These are phyloP conservation scores for Inonotus obliquus DNA, from an alignment of 1,284 basidiomycete genomes.

Conservation along the genomic window DNA sequence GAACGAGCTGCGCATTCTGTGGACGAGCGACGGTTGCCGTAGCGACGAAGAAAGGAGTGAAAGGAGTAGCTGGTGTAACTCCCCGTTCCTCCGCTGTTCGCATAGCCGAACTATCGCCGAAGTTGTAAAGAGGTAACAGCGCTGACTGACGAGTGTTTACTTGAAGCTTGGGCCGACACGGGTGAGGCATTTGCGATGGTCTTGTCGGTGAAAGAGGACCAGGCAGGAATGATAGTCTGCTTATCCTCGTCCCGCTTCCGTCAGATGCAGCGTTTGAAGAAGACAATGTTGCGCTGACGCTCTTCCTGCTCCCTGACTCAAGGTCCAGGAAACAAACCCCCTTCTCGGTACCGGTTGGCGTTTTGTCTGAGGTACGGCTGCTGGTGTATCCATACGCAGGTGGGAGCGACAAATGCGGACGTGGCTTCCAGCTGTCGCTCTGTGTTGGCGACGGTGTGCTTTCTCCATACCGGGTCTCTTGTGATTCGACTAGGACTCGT, in stretches of 20 bases:
- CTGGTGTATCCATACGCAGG: not conserved
- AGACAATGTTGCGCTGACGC: not conserved
- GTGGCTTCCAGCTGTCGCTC: constrained; percentile 2
- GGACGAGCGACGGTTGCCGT: constrained; percentile 11
- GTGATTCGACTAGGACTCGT: not conserved
- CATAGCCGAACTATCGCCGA: not conserved
- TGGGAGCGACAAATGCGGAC: constrained; percentile 13
- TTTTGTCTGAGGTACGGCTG: not conserved
- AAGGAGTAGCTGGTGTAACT: not conserved
- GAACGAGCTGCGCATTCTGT: constrained; percentile 5
- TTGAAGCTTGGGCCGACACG: not conserved
- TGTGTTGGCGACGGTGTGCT: not conserved
- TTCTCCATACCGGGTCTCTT: not conserved
- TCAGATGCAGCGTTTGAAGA: not conserved
- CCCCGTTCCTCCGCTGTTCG: not conserved
- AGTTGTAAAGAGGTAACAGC: not conserved
- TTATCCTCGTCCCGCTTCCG: not conserved
- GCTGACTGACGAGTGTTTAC: not conserved
- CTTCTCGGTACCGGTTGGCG: not conserved
- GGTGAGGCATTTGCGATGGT: not conserved
- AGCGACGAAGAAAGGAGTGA: constrained; percentile 1
- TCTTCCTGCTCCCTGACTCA: constrained; percentile 3
- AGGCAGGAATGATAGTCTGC: not conserved
- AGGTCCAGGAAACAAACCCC: constrained; percentile 12
- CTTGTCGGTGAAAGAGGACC: not conserved